phyloP scores from a whole-genome alignment of 352 stramenopile genomes.

The Globisporangium okanoganense region DNA sequence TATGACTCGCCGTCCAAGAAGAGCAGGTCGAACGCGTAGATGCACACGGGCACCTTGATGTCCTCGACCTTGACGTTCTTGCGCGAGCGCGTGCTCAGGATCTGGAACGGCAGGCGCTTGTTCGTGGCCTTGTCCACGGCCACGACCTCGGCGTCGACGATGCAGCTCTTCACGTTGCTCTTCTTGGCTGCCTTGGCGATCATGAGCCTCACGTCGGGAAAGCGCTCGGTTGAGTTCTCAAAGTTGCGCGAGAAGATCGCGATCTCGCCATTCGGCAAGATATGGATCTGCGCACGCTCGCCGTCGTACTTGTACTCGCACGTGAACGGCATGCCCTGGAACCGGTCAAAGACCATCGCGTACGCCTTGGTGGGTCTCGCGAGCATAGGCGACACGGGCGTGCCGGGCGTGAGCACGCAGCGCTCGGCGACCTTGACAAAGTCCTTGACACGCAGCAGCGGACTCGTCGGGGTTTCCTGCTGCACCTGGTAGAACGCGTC shows the following conservation, averaged over 20 bases:
- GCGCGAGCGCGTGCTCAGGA: slow-evolving; percentile 96
- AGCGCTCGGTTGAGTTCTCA: slow-evolving; percentile 98
- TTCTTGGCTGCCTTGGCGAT: slow-evolving; percentile 58
- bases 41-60: slow-evolving; percentile 89
- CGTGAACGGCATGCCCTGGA: slow-evolving; percentile 95
- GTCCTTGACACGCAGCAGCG: slow-evolving; percentile 49
- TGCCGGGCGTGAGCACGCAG: slow-evolving; percentile 94
- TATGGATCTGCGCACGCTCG: slow-evolving; percentile 96
- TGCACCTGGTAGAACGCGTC: slow-evolving; percentile 80
- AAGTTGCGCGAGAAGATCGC: slow-evolving; percentile 98
- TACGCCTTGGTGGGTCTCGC: slow-evolving; percentile 97
- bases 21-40: slow-evolving; percentile 99
- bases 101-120: slow-evolving; percentile 98
- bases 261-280: slow-evolving; percentile 83
- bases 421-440: slow-evolving; percentile 52
- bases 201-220: slow-evolving; percentile 88
- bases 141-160: slow-evolving; percentile 99
- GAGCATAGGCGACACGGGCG: slow-evolving; percentile 98
- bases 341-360: slow-evolving; percentile 96
- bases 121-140: slow-evolving; percentile 95
- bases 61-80: slow-evolving; percentile 92
- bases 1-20: slow-evolving; percentile 97
- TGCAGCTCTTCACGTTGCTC: slow-evolving; percentile 78
- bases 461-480: slow-evolving; percentile 27
- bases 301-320: slow-evolving; percentile 99